These are phyloP conservation scores for Pseudogymnoascus sp. DNA, from an alignment of 2,329 filamentous ascomycete genomes.

Conservation along the genomic window DNA sequence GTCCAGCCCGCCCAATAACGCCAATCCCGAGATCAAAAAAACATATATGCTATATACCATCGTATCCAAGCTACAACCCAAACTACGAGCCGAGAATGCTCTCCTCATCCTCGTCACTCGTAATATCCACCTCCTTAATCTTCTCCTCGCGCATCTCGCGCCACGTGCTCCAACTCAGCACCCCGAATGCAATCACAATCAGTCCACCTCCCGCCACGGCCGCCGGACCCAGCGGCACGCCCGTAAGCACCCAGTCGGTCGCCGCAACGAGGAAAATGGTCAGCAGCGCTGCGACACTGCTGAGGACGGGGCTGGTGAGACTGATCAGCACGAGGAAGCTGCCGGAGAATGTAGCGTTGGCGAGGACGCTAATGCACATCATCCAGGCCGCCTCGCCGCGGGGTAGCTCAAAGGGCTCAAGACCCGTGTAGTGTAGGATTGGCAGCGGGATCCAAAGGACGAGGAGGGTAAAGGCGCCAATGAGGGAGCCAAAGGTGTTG, in stretches of 20 bases:
- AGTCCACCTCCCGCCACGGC: slow-evolving; percentile 75
- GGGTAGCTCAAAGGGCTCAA: slow-evolving; percentile 79
- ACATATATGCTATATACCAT: not conserved
- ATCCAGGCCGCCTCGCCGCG: slow-evolving; percentile 70
- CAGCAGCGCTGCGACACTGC: slow-evolving; percentile 82
- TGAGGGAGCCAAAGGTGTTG: slow-evolving; percentile 81
- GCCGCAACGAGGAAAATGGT: slow-evolving; percentile 96
- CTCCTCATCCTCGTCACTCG: slow-evolving; percentile 34
- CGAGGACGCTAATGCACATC: slow-evolving; percentile 69
- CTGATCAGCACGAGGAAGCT: slow-evolving; percentile 89
- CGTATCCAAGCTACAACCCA: not conserved
- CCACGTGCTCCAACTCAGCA: slow-evolving; percentile 87
- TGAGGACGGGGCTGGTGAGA: slow-evolving; percentile 85
- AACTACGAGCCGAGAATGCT: not conserved
- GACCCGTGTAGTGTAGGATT: slow-evolving; percentile 67
- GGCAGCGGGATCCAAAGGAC: slow-evolving; percentile 92
- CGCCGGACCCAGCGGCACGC: slow-evolving; percentile 64
- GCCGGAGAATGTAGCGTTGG: slow-evolving; percentile 89
- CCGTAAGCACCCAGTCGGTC: slow-evolving; percentile 80
- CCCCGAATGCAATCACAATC: slow-evolving; percentile 80
- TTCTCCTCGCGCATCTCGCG: slow-evolving; percentile 83
- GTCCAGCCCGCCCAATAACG: not conserved
- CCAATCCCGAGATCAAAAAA: not conserved
- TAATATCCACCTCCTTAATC: slow-evolving; percentile 41
- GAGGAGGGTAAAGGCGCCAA: slow-evolving; percentile 75